Evolutionary conservation across 345 rosid species (phyloP).

Genomic region (Arabis hirsuta): DNA sequence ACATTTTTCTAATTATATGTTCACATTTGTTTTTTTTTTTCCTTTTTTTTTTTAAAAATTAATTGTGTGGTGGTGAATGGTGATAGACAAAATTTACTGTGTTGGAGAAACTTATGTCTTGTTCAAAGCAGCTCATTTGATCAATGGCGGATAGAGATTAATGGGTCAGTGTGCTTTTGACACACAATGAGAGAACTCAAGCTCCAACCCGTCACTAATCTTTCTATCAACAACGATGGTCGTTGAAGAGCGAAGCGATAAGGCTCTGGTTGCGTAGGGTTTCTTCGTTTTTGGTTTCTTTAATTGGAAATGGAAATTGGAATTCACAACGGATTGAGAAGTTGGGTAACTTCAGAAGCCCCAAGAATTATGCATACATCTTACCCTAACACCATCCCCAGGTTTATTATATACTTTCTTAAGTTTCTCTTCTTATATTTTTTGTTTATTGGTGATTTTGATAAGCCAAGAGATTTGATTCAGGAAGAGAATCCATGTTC

Average conservation of each 20-base stretch:
- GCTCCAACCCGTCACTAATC: not conserved
- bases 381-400: conserved; percentile 17
- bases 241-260: conserved; percentile 20
- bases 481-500: conserved; percentile 33
- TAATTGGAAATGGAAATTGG: conserved; percentile 29
- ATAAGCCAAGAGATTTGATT: not conserved
- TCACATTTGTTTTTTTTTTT: not conserved
- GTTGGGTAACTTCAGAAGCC: conserved; percentile 13
- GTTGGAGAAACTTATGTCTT: not conserved
- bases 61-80: not conserved
- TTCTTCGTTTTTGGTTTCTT: conserved; percentile 6
- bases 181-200: not conserved
- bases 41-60: no score
- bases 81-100: not conserved
- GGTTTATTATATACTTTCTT: conserved; percentile 27
- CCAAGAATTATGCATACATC: conserved; percentile 22
- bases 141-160: conserved; percentile 24
- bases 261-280: not conserved
- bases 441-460: conserved; percentile 4
- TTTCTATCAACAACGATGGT: conserved; percentile 12
- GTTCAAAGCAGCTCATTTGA: not conserved
- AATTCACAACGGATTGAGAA: conserved; percentile 35
- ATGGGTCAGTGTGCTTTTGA: not conserved
- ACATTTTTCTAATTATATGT: no score
- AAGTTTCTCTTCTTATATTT: conserved; percentile 1